These are phyloP conservation scores for Glycine soja DNA, from an alignment of 306 rosid species.

Conservation along the genomic window DNA sequence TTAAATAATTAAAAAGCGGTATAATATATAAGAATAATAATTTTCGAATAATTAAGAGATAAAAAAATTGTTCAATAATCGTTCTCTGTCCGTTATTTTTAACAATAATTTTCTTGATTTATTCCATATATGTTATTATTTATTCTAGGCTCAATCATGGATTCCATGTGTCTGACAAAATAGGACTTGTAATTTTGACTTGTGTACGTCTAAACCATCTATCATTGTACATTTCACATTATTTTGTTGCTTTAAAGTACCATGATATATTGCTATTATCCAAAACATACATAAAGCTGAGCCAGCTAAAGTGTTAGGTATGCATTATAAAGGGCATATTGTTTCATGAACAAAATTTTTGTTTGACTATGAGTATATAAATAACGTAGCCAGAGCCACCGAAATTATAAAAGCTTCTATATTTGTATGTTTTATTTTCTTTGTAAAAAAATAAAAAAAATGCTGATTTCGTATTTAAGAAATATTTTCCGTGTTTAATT, in stretches of 20 bases:
- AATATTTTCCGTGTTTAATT: neutral
- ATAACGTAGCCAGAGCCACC: too few species aligned
- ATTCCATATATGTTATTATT: neutral
- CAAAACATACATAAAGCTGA: constrained; percentile 24
- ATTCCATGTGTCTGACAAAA: neutral
- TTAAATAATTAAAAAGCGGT: too few species aligned
- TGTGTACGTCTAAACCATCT: constrained; percentile 4
- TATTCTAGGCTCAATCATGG: neutral
- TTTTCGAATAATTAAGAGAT: too few species aligned
- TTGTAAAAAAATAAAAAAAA: neutral
- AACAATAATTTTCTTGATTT: neutral
- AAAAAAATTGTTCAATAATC: too few species aligned
- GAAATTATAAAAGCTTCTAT: too few species aligned
- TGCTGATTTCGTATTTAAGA: neutral
- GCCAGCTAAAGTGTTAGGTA: constrained; percentile 41
- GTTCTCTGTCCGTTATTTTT: neutral
- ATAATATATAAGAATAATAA: too few species aligned
- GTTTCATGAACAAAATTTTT: constrained; percentile 10
- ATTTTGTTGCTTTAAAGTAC: neutral
- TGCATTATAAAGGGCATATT: constrained; percentile 22
- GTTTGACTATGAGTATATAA: constrained; percentile 39
- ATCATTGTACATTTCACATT: neutral
- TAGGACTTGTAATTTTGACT: neutral
- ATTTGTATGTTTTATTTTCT: neutral
- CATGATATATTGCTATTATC: neutral